Conservation (phyloP, 176 grass and related monocot genomes). For the Tillandsia fasciculata region DNA sequence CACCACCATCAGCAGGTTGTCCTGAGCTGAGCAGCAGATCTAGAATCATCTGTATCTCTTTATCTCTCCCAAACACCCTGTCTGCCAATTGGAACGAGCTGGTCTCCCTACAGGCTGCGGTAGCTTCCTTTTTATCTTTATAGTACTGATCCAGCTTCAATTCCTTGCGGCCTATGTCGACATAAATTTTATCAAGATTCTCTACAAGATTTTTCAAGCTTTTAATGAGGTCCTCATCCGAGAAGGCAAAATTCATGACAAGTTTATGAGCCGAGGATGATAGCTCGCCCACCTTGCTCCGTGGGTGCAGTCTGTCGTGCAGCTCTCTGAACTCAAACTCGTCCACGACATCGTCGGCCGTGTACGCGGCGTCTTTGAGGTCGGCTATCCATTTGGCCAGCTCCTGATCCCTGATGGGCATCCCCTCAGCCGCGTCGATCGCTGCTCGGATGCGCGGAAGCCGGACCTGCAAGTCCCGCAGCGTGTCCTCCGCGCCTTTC, state of each 20-base stretch:
- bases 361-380: slow-evolving; percentile 1
- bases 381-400: slow-evolving; percentile 11
- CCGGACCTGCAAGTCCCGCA: no score
- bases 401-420: slow-evolving; percentile 2
- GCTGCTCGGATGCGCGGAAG: slow-evolving; percentile 14
- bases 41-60: slow-evolving; percentile 1
- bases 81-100: not conserved
- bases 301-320: slow-evolving; percentile 1
- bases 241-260: slow-evolving; percentile 14
- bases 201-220: no score
- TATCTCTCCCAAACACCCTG: not conserved
- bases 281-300: slow-evolving; percentile 20
- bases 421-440: slow-evolving; percentile 33
- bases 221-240: slow-evolving; percentile 11
- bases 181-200: no score
- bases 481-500: no score
- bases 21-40: slow-evolving; percentile 4
- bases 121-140: no score
- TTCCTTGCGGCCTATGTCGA: no score
- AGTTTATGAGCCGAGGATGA: slow-evolving; percentile 7
- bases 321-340: slow-evolving; percentile 12
- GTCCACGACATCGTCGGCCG: slow-evolving; percentile 23
- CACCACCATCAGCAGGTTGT: no score
- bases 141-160: no score
- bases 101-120: not conserved